Base-by-base conservation (phyloP, 805 yeast genomes). In the Myxozyma udenii region DNA sequence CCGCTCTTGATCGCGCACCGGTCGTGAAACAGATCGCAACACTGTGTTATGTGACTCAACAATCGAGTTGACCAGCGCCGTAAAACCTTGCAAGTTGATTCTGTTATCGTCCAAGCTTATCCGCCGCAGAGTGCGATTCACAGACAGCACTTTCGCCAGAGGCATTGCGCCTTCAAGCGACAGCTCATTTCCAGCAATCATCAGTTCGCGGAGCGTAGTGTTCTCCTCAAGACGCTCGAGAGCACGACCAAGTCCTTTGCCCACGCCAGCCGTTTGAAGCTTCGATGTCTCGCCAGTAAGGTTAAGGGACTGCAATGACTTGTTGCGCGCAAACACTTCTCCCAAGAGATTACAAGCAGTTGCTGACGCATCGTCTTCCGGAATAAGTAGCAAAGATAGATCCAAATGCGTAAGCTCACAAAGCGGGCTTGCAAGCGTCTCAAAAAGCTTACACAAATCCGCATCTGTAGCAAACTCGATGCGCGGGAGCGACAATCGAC, bases 241-340 rank as follows among this genome's bases (percentile, higher is more conserved):
- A 11, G 64, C 61, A 33, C 49, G 47, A 18, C 59, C 61, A 16
- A 61, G 39, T 1, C 57, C 60, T 32, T 50, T 60, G 2, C 64
- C 64, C 9, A 61, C 49, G 5, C 63, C 52, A 18, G 64, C 61
- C n/a, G 58, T 57, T 44, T 61, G 64, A 28, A 61, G 50, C 48
- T 61, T 61, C 12, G 61, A 58, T 11, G 61, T 61, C 46, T 61
- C 64, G 18, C 64, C 64, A 12, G 52, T 55, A 22, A 61, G 53
- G 33, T 58, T 54, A 11, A 61, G 36, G 14, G 55, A 52, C 2
- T 43, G 44, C 38, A 61, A 45, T 11, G 53, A 36, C 11, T 28
- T 23, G 28, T 61, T 61, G 24, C 41, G 46, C 18, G 50, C 60
- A 40, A 61, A 55, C n/a, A 61, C 62, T 5, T 61, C 60, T 5